Evolutionary conservation across 2,329 filamentous ascomycete species (phyloP), one percentile per base, ranked within the genome.

Genomic region (Fusarium napiforme): DNA sequence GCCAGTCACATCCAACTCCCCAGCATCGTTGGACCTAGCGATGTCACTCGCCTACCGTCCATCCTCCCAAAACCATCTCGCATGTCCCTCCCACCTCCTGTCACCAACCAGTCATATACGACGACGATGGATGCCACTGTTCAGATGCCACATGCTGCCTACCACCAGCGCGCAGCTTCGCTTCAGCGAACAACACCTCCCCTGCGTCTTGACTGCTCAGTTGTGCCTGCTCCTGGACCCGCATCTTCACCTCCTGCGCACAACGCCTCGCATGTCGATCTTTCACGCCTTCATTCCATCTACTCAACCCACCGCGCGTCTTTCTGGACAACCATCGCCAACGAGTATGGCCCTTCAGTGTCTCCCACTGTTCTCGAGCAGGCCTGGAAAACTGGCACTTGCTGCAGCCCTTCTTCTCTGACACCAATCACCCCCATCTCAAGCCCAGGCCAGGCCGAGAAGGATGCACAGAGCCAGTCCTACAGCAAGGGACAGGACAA

Each of bases 321-420:
- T 14, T 95, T 96, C 83, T 96, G 93, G 93, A 85, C 88, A 39
- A 86, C 88, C 53, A 88, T 96, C 40, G 92, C 93, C 36, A 84
- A 88, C 32, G 92, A 94, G 77, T 95, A 95, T 78, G 92, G 92
- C 60, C 81, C 84, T 19, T 88, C 90, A 39, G 86, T 87, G 4
- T 91, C 89, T 55, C 89, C 92, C 3, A 85, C 87, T 19, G 85
- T 90, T 39, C 85, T 94, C 26, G 92, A 94, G 82, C 90, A 92
- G 79, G 90, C 91, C n/a, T 94, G 92, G 90, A 87, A 85, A 79
- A 83, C 84, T 15, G 86, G 84, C 43, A 78, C 81, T 34, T 82
- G 84, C 75, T 82, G 83, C 82, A 79, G 82, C 79, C 75, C 83
- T 67, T 72, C 74, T 12, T 80, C 78, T 52, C 79, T 78, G 50